Evolutionary conservation across 1,284 basidiomycete species (phyloP).

Genomic region (Vanrija humicola): DNA sequence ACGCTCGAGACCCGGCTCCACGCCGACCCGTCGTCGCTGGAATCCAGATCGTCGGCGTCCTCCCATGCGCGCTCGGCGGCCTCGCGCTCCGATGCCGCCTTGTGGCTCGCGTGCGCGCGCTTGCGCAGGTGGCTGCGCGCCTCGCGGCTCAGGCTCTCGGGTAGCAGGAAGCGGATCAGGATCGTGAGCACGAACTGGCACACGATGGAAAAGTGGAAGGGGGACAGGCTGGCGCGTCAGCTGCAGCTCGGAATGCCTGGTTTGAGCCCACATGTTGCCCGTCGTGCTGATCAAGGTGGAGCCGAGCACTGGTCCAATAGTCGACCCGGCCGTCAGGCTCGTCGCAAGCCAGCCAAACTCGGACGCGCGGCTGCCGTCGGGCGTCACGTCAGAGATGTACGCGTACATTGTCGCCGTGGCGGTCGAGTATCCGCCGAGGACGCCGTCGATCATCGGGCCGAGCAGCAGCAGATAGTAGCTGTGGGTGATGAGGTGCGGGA

Average conservation of each 20-base stretch:
- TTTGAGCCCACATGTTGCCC: constrained; percentile 50
- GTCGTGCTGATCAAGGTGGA: constrained; percentile 64
- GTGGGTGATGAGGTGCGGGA: constrained; percentile 59
- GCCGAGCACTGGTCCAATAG: constrained; percentile 67
- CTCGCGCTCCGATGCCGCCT: constrained; percentile 48
- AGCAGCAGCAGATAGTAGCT: constrained; percentile 66
- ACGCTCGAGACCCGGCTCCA: constrained; percentile 8
- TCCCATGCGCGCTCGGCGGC: constrained; percentile 47
- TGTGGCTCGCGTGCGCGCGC: constrained; percentile 13
- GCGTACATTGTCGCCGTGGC: constrained; percentile 73
- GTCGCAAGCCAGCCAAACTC: constrained; percentile 71
- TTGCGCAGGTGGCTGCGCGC: constrained; percentile 36
- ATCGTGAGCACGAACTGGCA: constrained; percentile 53
- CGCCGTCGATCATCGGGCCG: constrained; percentile 74
- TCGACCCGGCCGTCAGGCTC: constrained; percentile 59
- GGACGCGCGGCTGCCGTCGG: constrained; percentile 71
- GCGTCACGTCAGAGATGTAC: constrained; percentile 77
- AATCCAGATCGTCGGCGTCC: constrained; percentile 21
- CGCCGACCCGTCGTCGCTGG: constrained; percentile 15
- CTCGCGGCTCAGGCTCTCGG: constrained; percentile 62
- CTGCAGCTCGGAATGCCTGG: too few species aligned
- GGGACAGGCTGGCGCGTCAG: constrained; percentile 55
- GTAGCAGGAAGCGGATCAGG: constrained; percentile 60
- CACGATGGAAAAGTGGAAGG: constrained; percentile 63
- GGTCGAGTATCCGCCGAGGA: constrained; percentile 80